Percentiles rank a stretch among this genome's conserved stretches.
Evolutionary conservation across 2,329 filamentous ascomycete species (phyloP).

Genomic region (Colletotrichum shisoi): DNA sequence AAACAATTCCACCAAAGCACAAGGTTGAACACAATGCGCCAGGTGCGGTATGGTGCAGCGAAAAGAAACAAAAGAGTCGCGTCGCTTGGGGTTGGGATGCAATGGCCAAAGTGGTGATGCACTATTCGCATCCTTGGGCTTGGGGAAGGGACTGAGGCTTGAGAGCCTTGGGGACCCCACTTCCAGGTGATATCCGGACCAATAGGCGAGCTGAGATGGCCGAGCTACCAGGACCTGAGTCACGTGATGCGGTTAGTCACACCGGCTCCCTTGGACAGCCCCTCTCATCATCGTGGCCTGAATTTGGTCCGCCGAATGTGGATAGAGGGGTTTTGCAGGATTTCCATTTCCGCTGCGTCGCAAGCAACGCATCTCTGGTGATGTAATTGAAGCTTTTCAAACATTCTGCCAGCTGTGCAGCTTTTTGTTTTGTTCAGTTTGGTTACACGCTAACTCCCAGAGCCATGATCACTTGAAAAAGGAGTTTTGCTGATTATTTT

Average conservation of each 20-base stretch:
- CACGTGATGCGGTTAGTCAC: slow-evolving; percentile 31
- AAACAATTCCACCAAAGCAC: slow-evolving; percentile 22
- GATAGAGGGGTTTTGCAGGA: slow-evolving; percentile 28
- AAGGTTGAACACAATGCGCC: slow-evolving; percentile 37
- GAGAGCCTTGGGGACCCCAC: slow-evolving; percentile 34
- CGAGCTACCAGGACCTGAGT: neutral
- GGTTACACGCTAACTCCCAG: neutral
- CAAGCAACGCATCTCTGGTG: neutral
- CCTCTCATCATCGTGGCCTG: slow-evolving; percentile 23
- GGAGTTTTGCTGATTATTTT: too few species aligned
- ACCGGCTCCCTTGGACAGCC: slow-evolving; percentile 1
- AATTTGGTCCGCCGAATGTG: slow-evolving; percentile 8
- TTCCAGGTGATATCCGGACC: slow-evolving; percentile 10
- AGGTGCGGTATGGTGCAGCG: slow-evolving; percentile 13
- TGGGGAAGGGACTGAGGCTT: slow-evolving; percentile 39
- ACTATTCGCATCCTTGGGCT: slow-evolving; percentile 36
- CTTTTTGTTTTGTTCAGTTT: neutral
- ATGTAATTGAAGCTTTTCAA: neutral
- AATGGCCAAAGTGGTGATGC: slow-evolving; percentile 38
- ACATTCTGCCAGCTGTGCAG: neutral
- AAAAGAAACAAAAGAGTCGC: slow-evolving; percentile 36
- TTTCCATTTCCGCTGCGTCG: neutral
- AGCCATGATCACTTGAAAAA: too few species aligned
- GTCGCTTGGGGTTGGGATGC: slow-evolving; percentile 36
- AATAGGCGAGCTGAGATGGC: slow-evolving; percentile 24